Evolutionary conservation across 2,329 filamentous ascomycete species (phyloP), one percentile per base, ranked within the genome.

Genomic region (Neocatenulostroma microsporum): DNA sequence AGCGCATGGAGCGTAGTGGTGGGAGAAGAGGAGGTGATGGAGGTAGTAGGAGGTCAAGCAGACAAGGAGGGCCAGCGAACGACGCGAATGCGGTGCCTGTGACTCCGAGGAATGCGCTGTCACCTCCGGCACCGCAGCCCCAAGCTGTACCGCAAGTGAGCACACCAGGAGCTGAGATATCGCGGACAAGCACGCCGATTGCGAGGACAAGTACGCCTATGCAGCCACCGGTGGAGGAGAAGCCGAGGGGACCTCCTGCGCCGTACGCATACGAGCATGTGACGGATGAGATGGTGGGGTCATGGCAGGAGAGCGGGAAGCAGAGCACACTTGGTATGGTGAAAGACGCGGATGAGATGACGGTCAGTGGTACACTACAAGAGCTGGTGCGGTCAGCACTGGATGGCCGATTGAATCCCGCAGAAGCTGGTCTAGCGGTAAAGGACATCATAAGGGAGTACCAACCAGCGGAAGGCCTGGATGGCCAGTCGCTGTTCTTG

Each of bases 381-480:
- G 91, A 98, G 58, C 74, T 95, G 24, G 74, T 91, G 23, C 78
- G 81, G 43, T 78, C 84, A 21, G 79, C 81, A 13, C 63, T 93
- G 10, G 80, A 86, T 53, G 73, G 71, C 27, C 74, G 79, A 32
- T 62, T 95, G 30, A 69, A 74, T 25, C 69, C 84, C 2, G 57
- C 62, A 5, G 82, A 88, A 50, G 80, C 84, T 31, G 89, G 88
- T 18, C 66, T 63, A 14, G 74, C 79, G 38, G 72, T 94, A 40
- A 82, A 80, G 53, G 78, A 87, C 42, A 82, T 94, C 18, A 64
- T 93, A 21, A 74, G 73, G 13, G 68, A 72, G 36, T 66, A 70
- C 37, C 65, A 70, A 46, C 53, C 60, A 30, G 48, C 54, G 14
- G 67, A 70, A 14, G 56, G 66, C 51, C 42, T 71, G 58, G 63